A percentile compares a stretch with the other conserved stretches of the same genome.
Conservation (phyloP, 73 alveolate species). For the Tetrahymena thermophila region DNA sequence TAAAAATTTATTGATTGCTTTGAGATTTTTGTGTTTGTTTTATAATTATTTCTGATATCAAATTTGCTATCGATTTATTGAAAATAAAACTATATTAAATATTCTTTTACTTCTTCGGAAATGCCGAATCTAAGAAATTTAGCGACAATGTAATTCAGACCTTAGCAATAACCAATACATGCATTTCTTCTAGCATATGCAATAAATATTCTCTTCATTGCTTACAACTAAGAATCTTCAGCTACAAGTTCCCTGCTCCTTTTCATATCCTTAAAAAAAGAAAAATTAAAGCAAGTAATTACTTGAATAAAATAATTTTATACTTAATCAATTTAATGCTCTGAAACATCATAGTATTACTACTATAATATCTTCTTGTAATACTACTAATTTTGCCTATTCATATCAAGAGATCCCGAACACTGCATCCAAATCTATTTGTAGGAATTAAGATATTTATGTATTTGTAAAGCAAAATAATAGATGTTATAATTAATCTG, state of each 20-base stretch:
- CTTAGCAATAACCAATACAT: slow-evolving; percentile 36
- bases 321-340: not conserved
- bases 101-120: not conserved
- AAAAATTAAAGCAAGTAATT: not conserved
- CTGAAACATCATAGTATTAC: not conserved
- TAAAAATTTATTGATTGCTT: not conserved
- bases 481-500: not conserved
- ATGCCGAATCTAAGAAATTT: not conserved
- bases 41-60: not conserved
- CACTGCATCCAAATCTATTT: not conserved
- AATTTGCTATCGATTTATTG: not conserved
- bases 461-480: not conserved
- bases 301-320: not conserved
- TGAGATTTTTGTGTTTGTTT: not conserved
- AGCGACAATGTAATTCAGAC: slow-evolving; percentile 30
- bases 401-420: not conserved
- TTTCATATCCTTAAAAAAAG: not conserved
- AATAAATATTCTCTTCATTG: slow-evolving; percentile 9
- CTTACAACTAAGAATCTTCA: not conserved
- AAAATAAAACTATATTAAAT: not conserved
- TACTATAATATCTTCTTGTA: not conserved
- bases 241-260: not conserved
- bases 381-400: not conserved
- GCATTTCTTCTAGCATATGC: slow-evolving; percentile 34
- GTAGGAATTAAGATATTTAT: not conserved